Evolutionary conservation across 148 eudicot species (phyloP).

Genomic region (Diospyros kaki): DNA sequence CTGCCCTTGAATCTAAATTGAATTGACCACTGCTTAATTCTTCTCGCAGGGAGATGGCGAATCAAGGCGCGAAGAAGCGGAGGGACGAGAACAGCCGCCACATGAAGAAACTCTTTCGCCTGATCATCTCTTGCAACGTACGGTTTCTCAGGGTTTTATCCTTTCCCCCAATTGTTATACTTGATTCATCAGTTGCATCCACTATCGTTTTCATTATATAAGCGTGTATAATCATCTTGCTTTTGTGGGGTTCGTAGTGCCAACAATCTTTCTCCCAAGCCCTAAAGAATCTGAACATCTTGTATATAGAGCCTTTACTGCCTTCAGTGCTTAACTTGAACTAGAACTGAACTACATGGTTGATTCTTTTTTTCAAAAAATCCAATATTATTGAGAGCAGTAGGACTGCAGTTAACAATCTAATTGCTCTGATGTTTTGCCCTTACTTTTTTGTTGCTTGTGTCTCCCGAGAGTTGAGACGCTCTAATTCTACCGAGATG

Average conservation of each 20-base stretch:
- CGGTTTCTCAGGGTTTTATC: too few relatives aligned
- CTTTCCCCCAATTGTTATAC: not conserved
- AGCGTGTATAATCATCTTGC: too few relatives aligned
- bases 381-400: not conserved
- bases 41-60: slow-evolving; percentile 36
- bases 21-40: slow-evolving; percentile 3
- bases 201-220: not conserved
- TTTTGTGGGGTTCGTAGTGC: not conserved
- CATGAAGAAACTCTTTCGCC: slow-evolving; percentile 46
- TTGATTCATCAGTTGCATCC: not conserved
- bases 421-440: too few relatives aligned
- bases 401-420: too few relatives aligned
- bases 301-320: not conserved
- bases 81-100: slow-evolving; percentile 66
- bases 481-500: too few relatives aligned
- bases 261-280: not conserved
- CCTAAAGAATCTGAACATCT: not conserved
- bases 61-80: slow-evolving; percentile 69
- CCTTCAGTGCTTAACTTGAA: not conserved
- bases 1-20: not conserved
- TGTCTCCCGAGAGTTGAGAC: too few relatives aligned
- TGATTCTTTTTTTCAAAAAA: not conserved
- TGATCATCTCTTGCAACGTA: slow-evolving; percentile 34
- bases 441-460: too few relatives aligned
- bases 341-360: not conserved